phyloP scores from a whole-genome alignment of 352 stramenopile genomes.

The Pythium brachiatum region DNA sequence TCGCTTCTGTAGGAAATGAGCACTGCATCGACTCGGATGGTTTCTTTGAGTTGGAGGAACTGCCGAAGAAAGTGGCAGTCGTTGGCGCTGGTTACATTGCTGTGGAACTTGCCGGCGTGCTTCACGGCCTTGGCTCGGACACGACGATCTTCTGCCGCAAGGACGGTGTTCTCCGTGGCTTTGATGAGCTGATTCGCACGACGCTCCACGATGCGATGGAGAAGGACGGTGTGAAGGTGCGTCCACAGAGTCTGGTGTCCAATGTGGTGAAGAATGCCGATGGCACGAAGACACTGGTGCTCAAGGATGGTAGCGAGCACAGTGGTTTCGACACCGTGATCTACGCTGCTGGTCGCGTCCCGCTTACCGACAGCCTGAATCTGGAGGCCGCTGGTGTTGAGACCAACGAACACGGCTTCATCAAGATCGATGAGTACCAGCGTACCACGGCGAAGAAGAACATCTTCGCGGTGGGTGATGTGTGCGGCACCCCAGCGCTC shows the following conservation, averaged over 20 bases:
- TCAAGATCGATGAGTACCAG: conserved; percentile 88
- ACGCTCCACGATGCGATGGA: conserved; percentile 59
- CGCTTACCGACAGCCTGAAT: conserved; percentile 78
- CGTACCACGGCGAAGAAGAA: conserved; percentile 76
- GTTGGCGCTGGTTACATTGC: conserved; percentile 98
- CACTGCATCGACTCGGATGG: conserved; percentile 94
- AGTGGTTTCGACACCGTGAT: conserved; percentile 52
- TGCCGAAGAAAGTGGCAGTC: conserved; percentile 93
- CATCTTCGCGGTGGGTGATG: conserved; percentile 92
- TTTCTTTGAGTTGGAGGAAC: conserved; percentile 97
- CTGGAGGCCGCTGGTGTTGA: conserved; percentile 81
- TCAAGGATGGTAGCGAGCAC: conserved; percentile 39
- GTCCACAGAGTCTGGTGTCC: conserved; percentile 43
- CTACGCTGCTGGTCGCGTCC: conserved; percentile 80
- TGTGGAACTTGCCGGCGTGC: conserved; percentile 94
- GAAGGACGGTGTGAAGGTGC: conserved; percentile 51
- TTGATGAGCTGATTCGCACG: conserved; percentile 86
- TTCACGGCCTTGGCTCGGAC: conserved; percentile 92
- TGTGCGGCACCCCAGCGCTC: conserved; percentile 61
- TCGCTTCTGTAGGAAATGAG: conserved; percentile 72
- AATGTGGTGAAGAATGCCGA: conserved; percentile 38
- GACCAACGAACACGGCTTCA: conserved; percentile 72
- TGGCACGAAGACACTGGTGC: conserved; percentile 55
- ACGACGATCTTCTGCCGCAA: conserved; percentile 89
- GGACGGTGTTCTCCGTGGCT: conserved; percentile 83